Conservation (phyloP, 495 filamentous ascomycete species). For the Cercophora newfieldiana region DNA sequence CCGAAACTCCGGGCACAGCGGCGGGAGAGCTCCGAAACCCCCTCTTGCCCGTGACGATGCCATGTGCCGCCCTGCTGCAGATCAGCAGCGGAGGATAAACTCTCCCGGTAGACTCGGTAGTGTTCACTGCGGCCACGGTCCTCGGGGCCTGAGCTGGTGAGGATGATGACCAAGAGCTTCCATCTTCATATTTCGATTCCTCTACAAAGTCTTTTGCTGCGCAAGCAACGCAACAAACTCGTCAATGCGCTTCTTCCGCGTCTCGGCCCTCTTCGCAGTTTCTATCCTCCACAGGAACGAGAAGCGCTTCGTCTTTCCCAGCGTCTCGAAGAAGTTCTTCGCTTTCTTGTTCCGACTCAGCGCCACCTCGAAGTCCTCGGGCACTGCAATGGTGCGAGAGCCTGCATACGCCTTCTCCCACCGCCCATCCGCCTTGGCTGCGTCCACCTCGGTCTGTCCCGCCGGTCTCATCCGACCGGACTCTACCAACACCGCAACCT, state of each 20-base stretch:
- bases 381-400: conserved; percentile 43
- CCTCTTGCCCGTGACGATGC: background rate
- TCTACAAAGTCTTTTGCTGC: background rate
- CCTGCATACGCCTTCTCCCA: conserved; percentile 58
- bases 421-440: conserved; percentile 55
- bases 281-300: conserved; percentile 44
- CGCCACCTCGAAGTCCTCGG: conserved; percentile 43
- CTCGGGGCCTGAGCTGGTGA: too few species aligned
- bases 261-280: conserved; percentile 38
- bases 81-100: too few species aligned
- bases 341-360: conserved; percentile 36
- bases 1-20: background rate
- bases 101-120: too few species aligned
- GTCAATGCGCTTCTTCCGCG: conserved; percentile 28
- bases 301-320: conserved; percentile 48
- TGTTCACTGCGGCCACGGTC: too few species aligned
- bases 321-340: conserved; percentile 36
- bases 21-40: too few species aligned
- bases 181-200: background rate
- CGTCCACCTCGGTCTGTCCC: conserved; percentile 50
- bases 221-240: conserved; percentile 31
- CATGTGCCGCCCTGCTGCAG: background rate
- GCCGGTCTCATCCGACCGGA: conserved; percentile 49
- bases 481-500: conserved; percentile 41
- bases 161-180: too few species aligned